Base-by-base conservation (phyloP, 2,329 filamentous ascomycete genomes). In the Aspergillus brasiliensis region DNA sequence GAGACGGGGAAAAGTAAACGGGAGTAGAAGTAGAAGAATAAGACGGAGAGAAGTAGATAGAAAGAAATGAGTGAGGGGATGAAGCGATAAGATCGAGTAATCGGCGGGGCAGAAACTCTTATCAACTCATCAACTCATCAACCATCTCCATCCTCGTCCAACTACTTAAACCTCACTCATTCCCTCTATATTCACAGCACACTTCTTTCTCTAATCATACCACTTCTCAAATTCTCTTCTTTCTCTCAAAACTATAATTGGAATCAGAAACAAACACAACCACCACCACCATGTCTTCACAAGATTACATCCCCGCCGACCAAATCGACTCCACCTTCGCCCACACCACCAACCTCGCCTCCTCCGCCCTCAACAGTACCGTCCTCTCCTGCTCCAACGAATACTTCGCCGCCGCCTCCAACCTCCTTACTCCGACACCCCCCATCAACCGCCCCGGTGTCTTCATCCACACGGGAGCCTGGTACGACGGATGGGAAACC, bases 401-500 rank as follows among this genome's bases (percentile, higher is more conserved):
- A 76, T 87, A 81, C 79, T 88, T 87, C 75, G 85, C 85, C 56
- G 77, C 80, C 2, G 85, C 84, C 55, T 75, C 78, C 8, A 87
- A 87, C 74, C 83, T 88, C 62, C 81, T 83, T 56, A 86, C 82
- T 0, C 83, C 84, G 0, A 83, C 81, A 1, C 75, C 83, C 1
- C 82, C 84, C 3, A 76, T 87, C 65, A 82, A 81, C 64, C 83
- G 82, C 59, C 81, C 83, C 0, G 85, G 84, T 53, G 80, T 85
- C 67, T 87, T 86, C 73, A 80, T 83, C 42, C 82, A 85, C 70
- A 81, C 84, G 3, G 85, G 85, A 59, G 84, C 84, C 51, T 88
- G 85, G 85, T 88, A 86, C 69, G 85, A 88, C 69, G 85, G 85
- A 17, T 88, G 85, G 85, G 85, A 88, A 65, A 87, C 85, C 5